phyloP scores from a whole-genome alignment of 768 basidiomycete species.

The Sporobolomyces roseus region DNA sequence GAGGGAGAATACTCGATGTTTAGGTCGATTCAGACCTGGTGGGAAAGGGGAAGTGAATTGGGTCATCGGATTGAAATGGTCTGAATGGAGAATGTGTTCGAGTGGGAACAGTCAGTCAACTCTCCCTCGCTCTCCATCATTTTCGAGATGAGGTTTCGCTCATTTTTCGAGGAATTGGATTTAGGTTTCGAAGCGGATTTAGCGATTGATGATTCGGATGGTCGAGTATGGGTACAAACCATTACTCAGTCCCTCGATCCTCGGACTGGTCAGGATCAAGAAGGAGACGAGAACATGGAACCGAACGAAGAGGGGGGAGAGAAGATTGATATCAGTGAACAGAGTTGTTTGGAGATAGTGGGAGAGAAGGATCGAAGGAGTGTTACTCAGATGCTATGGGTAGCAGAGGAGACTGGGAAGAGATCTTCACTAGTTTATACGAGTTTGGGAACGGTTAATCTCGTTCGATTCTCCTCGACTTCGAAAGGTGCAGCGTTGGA shows the following conservation, averaged over 20 bases:
- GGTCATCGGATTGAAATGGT: constrained; percentile 15
- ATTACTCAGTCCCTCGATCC: background rate
- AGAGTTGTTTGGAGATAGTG: background rate
- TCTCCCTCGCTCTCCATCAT: no score
- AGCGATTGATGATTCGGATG: constrained; percentile 12
- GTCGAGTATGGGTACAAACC: constrained; percentile 5
- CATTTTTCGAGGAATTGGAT: no score
- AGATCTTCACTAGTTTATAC: constrained; percentile 12
- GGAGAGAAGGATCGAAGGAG: constrained; percentile 1
- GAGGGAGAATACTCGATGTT: background rate
- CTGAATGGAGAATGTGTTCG: background rate
- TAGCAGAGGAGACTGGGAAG: background rate
- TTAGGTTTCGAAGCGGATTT: background rate
- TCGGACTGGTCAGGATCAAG: constrained; percentile 1
- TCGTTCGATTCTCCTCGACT: background rate
- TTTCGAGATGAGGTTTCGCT: no score
- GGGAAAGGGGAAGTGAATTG: constrained; percentile 6
- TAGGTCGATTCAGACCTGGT: constrained; percentile 1
- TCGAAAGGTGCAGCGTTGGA: background rate
- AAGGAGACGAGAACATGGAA: constrained; percentile 4
- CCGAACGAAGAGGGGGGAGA: background rate
- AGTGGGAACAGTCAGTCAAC: background rate
- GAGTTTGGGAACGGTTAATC: constrained; percentile 25
- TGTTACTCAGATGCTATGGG: constrained; percentile 19
- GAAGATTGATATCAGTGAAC: background rate